Evolutionary conservation across 2,329 filamentous ascomycete species (phyloP), one percentile per base, ranked within the genome.

Genomic region (Corniculantispora saksenae): DNA sequence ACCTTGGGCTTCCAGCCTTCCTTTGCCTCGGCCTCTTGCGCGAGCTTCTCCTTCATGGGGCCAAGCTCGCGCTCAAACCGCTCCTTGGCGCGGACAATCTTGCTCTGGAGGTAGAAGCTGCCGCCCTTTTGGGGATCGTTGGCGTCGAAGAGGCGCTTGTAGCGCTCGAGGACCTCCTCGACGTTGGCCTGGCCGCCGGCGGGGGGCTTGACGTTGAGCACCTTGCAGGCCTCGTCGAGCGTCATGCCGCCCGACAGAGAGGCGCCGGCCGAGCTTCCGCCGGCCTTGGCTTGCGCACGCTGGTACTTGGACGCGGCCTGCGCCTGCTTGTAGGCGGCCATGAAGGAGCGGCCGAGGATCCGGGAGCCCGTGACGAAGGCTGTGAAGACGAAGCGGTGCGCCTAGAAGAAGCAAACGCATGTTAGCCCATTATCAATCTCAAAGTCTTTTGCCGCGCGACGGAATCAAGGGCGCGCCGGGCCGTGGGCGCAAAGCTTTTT

Each of bases 41-140:
- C 88, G 17, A 86, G 84, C 75, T 89, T 88, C 75, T 92, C 89
- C 72, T 88, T 83, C 66, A 89, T 86, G 66, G 91, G 88, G 69
- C 89, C 84, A 48, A 95, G 82, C 79, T 99, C 94, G 72, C 90
- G 85, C 82, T 98, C 94, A 80, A 99, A 91, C 69, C 95, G 84
- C 81, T 99, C 94, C 72, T 94, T 87, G 66, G 95, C 95, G 68
- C 95, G 85, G 71, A 98, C 80, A 63, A 99, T 88, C 82, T 99
- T 99, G 84, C 94, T 98, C 81, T 99, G 95, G 57, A 99, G 84
- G 79, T 99, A 99, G 80, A 99, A 99, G 73, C 93, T 97, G 61
- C 95, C 95, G 43, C 95, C 95, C 75, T 97, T 97, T 79, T 96
- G 85, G 13, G 95, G 94, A 69, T 99, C 92, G 81, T 99, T 99